Base-by-base conservation (phyloP, 2,329 filamentous ascomycete species). In the Didymella sp. region DNA sequence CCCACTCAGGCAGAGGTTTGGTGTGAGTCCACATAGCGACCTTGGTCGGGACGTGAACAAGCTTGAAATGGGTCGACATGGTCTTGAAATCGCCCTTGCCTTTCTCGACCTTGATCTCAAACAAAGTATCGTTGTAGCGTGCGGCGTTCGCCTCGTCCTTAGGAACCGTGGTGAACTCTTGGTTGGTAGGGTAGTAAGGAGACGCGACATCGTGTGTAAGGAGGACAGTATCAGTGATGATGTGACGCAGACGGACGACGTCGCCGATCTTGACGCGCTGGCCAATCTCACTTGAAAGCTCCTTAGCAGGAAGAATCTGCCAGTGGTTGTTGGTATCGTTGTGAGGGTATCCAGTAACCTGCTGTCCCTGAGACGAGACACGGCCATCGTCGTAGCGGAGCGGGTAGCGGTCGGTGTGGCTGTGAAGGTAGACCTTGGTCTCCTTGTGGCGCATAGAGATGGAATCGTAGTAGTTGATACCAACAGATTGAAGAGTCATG, bases 21-120 rank as follows among this genome's bases (percentile, higher is more conserved):
- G 90, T 90, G 77, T 98, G 94, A 25, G 95, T 99, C 95, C 95
- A 99, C 94, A 99, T 96, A 64, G 95, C 94, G 47, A 99, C 95
- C 77, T 96, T 96, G 76, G 92, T 96, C 7, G 94, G 92, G 71
- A 90, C 87, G 78, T 99, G 95, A 68, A 99, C 86, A 58, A 99
- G 85, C 80, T 97, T 98, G 85, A 99, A 97, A 79, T 96, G 90
- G 60, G 92, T 89, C 9, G 94, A 88, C 73, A 96, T 85, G 60
- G 90, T 94, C 81, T 92, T 94, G 82, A 98, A 96, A 55, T 94
- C 88, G 71, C 94, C 89, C 24, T 84, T 83, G 40, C 82, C 73
- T 79, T 97, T 97, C 74, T 98, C 95, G 61, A 98, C 89, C 71
- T 89, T 88, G 68, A 99, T 84, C 79, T 98, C 92, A 68, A 99